Percentiles rank a stretch among this genome's conserved stretches.
Evolutionary conservation across 257 asterid species (phyloP).

Genomic region (Schizonepeta tenuifolia): DNA sequence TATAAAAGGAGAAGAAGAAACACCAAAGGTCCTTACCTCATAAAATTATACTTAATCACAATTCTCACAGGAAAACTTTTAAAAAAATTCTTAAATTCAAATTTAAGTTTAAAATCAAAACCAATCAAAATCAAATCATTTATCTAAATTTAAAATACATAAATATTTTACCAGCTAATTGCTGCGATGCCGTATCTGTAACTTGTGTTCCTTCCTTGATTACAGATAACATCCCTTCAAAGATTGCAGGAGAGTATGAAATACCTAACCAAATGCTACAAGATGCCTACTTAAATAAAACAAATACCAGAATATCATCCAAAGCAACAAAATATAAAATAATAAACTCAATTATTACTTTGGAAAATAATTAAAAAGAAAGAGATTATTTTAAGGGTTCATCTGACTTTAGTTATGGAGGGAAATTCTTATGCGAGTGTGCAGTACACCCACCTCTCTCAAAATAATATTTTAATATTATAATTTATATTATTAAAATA

Average conservation of each 20-base stretch:
- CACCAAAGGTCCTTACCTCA: not conserved
- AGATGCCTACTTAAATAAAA: conserved; percentile 7
- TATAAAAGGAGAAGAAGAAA: too few relatives aligned
- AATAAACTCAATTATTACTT: conserved; percentile 2
- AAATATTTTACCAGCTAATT: conserved; percentile 60
- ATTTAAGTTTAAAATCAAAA: not conserved
- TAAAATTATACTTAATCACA: not conserved
- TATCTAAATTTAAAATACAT: not conserved
- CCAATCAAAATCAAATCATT: too few relatives aligned
- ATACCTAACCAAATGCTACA: conserved; percentile 4
- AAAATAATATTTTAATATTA: too few relatives aligned
- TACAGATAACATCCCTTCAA: conserved; percentile 92
- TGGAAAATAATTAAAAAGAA: not conserved
- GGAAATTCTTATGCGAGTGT: too few relatives aligned
- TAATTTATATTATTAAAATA: too few relatives aligned
- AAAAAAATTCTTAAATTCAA: too few relatives aligned
- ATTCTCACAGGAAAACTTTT: conserved; percentile 6
- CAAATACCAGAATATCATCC: conserved; percentile 6
- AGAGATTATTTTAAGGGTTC: too few relatives aligned
- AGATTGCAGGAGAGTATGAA: conserved; percentile 26
- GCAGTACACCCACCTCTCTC: too few relatives aligned
- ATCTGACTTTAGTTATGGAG: too few relatives aligned
- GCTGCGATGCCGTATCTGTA: conserved; percentile 77
- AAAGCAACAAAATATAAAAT: conserved; percentile 22
- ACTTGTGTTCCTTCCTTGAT: conserved; percentile 77